These are phyloP conservation scores for Neofusicoccum cordaticola DNA, from an alignment of 2,329 filamentous ascomycete genomes.

Conservation along the genomic window DNA sequence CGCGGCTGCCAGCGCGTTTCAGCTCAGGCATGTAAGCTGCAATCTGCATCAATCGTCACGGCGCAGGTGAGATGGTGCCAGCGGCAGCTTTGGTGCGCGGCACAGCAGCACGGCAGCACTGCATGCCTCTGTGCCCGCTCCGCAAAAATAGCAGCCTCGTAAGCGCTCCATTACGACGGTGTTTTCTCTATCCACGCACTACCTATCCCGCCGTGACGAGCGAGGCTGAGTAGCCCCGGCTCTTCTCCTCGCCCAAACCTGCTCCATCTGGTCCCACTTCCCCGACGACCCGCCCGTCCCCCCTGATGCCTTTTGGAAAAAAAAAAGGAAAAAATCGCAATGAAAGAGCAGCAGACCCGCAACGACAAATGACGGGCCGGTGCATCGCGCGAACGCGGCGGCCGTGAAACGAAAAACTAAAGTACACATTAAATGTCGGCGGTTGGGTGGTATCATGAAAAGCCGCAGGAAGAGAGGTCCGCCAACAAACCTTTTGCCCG, in stretches of 20 bases:
- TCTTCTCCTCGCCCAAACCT: background rate
- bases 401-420: constrained; percentile 9
- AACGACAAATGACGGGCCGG: background rate
- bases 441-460: constrained; percentile 17
- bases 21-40: background rate
- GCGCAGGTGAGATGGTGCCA: background rate
- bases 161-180: constrained; percentile 2
- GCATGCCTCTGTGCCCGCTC: background rate
- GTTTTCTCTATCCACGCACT: background rate
- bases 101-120: background rate
- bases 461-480: constrained; percentile 3
- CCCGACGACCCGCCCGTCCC: background rate
- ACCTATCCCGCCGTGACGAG: background rate
- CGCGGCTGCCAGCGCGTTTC: background rate
- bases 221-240: background rate
- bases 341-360: background rate
- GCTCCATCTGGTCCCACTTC: background rate
- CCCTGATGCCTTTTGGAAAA: background rate
- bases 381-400: background rate
- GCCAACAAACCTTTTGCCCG: constrained; percentile 4
- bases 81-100: background rate
- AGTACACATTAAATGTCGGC: constrained; percentile 17
- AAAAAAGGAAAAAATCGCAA: background rate
- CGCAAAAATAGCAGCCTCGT: constrained; percentile 3
- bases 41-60: background rate